Conservation (phyloP, 805 yeast genomes). For the Saccharomycopsis selenospora region DNA sequence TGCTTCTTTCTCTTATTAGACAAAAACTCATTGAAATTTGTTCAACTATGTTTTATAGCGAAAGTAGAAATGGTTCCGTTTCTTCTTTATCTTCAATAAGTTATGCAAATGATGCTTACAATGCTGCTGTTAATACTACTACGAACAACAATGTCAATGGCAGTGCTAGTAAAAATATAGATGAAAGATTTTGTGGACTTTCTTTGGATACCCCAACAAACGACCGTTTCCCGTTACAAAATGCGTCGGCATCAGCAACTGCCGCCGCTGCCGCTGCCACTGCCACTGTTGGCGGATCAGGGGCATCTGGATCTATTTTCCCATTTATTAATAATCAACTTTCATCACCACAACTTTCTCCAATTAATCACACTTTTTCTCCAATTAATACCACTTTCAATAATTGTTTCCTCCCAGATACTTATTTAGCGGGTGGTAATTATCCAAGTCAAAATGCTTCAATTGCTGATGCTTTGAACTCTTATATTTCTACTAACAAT, state of each 20-base stretch:
- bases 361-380: conserved; percentile 17
- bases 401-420: conserved; percentile 14
- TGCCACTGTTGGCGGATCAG: not conserved
- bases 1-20: conserved; percentile 30
- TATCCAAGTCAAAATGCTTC: conserved; percentile 2
- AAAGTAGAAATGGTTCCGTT: conserved; percentile 8
- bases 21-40: conserved; percentile 28
- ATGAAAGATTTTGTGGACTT: conserved; percentile 9
- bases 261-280: not conserved
- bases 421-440: not conserved
- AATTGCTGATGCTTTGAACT: conserved; percentile 13
- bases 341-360: conserved; percentile 16
- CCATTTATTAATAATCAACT: conserved; percentile 1
- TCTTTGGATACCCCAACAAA: not conserved
- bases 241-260: not conserved
- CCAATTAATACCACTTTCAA: conserved; percentile 17
- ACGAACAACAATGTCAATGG: too few relatives aligned
- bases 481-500: conserved; percentile 5
- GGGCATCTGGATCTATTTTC: not conserved
- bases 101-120: not conserved
- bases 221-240: conserved; percentile 2
- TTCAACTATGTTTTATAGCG: conserved; percentile 1
- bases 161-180: not conserved
- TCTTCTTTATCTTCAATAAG: conserved; percentile 13
- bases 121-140: not conserved